Conservation (phyloP, 2,329 filamentous ascomycete genomes). For the Hypoxylon sp. region DNA sequence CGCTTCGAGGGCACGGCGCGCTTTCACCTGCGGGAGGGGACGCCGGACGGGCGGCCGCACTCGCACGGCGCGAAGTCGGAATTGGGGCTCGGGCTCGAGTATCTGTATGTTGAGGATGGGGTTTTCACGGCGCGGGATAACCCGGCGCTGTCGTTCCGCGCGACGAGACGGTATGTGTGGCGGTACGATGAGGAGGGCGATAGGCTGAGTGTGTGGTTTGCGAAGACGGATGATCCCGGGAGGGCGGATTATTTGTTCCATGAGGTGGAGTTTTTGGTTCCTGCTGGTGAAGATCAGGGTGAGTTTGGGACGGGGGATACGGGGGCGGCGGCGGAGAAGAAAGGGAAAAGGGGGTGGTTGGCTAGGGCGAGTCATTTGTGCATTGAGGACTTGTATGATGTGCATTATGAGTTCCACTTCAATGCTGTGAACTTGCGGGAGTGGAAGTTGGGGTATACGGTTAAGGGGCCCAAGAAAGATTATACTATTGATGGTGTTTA, state of each 20-base stretch:
- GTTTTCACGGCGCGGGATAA: slow-evolving; percentile 69
- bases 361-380: slow-evolving; percentile 80
- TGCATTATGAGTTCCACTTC: slow-evolving; percentile 77
- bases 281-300: slow-evolving; percentile 36
- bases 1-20: slow-evolving; percentile 74
- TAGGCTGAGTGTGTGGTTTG: slow-evolving; percentile 80
- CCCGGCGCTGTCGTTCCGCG: slow-evolving; percentile 68
- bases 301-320: too few species aligned
- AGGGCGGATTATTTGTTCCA: slow-evolving; percentile 83
- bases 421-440: slow-evolving; percentile 68
- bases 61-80: slow-evolving; percentile 39
- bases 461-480: slow-evolving; percentile 81
- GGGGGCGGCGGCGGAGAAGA: slow-evolving; percentile 19
- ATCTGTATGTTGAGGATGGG: slow-evolving; percentile 78
- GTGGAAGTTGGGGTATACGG: slow-evolving; percentile 75
- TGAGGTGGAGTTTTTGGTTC: slow-evolving; percentile 73
- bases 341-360: slow-evolving; percentile 65
- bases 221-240: slow-evolving; percentile 72
- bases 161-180: slow-evolving; percentile 78
- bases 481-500: slow-evolving; percentile 73
- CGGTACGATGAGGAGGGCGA: slow-evolving; percentile 75
- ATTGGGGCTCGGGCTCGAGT: slow-evolving; percentile 66
- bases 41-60: slow-evolving; percentile 62
- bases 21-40: slow-evolving; percentile 75
- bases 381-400: slow-evolving; percentile 79